Percentiles rank a stretch among this genome's conserved stretches.
Evolutionary conservation across 129 eudicot species (phyloP).

Genomic region (Artemisia annua): DNA sequence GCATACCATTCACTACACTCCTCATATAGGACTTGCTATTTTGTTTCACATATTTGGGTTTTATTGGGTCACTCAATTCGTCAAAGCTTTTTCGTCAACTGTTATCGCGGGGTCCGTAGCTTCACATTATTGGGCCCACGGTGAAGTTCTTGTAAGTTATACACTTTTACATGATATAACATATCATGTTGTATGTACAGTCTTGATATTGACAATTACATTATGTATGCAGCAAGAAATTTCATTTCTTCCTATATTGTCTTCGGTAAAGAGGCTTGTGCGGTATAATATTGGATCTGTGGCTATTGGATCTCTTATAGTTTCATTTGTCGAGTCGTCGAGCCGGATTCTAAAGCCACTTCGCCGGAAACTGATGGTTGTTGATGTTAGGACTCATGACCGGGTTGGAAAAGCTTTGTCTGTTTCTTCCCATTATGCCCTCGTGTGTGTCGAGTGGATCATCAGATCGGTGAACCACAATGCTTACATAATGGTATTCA

Average conservation of each 20-base stretch:
- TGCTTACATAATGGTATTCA: conserved; percentile 86
- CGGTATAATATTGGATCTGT: conserved; percentile 84
- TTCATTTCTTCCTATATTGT: conserved; percentile 86
- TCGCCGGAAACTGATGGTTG: conserved; percentile 67
- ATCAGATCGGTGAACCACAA: conserved; percentile 87
- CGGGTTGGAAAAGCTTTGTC: conserved; percentile 51
- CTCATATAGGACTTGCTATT: conserved; percentile 79
- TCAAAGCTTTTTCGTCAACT: conserved; percentile 80
- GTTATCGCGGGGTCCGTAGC: conserved; percentile 96
- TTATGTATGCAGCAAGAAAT: conserved; percentile 65
- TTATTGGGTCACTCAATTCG: conserved; percentile 92
- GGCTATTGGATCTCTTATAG: conserved; percentile 80
- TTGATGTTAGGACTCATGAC: conserved; percentile 49
- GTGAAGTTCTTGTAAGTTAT: conserved; percentile 70
- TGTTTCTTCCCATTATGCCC: conserved; percentile 58
- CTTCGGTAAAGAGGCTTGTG: conserved; percentile 82
- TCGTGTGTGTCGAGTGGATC: conserved; percentile 65
- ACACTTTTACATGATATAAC: not conserved
- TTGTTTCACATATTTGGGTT: conserved; percentile 81
- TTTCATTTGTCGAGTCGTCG: conserved; percentile 71
- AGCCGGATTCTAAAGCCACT: conserved; percentile 66
- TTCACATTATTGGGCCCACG: conserved; percentile 92
- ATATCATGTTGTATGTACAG: not conserved
- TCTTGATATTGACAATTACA: conserved; percentile 5
- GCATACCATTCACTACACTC: conserved; percentile 71